Base-by-base conservation (phyloP, 2,329 filamentous ascomycete genomes). In the Colletotrichum sp. region DNA sequence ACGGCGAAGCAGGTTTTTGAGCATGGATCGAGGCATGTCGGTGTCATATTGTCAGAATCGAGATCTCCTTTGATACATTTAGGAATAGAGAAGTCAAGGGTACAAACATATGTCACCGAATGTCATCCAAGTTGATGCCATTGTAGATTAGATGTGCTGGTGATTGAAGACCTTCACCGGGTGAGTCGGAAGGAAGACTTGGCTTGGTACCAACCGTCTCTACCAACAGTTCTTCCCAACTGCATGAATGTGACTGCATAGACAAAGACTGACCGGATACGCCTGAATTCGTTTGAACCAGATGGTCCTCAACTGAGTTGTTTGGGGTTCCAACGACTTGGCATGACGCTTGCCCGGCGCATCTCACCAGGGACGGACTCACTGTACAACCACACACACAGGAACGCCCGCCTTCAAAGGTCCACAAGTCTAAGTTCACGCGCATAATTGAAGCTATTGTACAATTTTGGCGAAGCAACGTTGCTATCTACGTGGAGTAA, bases 381-480 rank as follows among this genome's bases (percentile, higher is more conserved):
- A 1, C 43, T 21, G 43, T 52, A 52, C 43, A 2, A 52, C 43
- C n/a, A 21, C n/a, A 13, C 6, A 21, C 10, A 52, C 0, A 18
- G 12, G 6, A 21, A 7, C 43, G 6, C n/a, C n/a, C n/a, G 10
- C n/a, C 43, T 52, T 12, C 1, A 1, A 52, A 0, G 10, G 43
- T 0, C 43, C 43, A 52, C 10, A 21, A 52, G 43, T 0, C 43
- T 52, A 7, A 3, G 0, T 52, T 52, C 43, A 52, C 43, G 43
- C 43, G 10, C 10, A 21, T 52, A 1, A 21, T 52, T 21, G 6
- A 52, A 52, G 3, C n/a, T 21, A 21, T 52, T 52, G n/a, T n/a
- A n/a, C n/a, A n/a, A n/a, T n/a, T 13, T 21, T 21, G 12, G 0
- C 0, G n/a, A 52, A 52, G 43, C 12, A 1, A 52, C 6, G 0